Evolutionary conservation across 176 grass and related monocot species (phyloP).

Genomic region (Bolboschoenus planiculmis): DNA sequence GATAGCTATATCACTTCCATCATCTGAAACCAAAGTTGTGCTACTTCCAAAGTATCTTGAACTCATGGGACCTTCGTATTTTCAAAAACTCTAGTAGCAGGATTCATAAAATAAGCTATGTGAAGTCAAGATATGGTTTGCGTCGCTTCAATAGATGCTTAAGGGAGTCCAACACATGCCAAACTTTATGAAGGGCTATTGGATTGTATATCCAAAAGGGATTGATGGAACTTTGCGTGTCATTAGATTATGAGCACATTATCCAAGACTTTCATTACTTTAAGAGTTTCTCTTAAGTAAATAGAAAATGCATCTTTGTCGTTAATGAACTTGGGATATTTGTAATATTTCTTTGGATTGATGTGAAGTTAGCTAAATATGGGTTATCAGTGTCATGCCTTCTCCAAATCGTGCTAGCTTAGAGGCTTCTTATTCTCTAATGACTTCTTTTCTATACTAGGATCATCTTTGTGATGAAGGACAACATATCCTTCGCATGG

Average conservation of each 20-base stretch:
- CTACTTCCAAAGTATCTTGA: background rate
- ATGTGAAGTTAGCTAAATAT: background rate
- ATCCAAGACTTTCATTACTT: background rate
- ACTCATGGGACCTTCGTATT: background rate
- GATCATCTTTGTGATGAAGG: background rate
- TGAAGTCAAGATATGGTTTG: background rate
- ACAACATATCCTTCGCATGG: slow-evolving; percentile 2
- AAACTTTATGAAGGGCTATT: background rate
- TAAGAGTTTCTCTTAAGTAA: background rate
- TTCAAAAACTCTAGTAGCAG: background rate
- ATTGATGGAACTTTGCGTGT: background rate
- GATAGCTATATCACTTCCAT: background rate
- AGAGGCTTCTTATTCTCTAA: background rate
- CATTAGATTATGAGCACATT: background rate
- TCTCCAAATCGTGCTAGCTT: slow-evolving; percentile 2
- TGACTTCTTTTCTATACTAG: background rate
- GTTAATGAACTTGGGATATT: background rate
- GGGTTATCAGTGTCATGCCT: background rate
- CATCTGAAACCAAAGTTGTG: background rate
- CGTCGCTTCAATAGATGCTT: background rate
- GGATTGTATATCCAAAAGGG: background rate
- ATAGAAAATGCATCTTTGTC: background rate
- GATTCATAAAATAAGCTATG: background rate
- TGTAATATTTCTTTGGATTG: slow-evolving; percentile 1
- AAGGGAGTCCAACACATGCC: background rate